phyloP scores from a whole-genome alignment of 1,284 basidiomycete genomes.

The Stygiomarasmius scandens region DNA sequence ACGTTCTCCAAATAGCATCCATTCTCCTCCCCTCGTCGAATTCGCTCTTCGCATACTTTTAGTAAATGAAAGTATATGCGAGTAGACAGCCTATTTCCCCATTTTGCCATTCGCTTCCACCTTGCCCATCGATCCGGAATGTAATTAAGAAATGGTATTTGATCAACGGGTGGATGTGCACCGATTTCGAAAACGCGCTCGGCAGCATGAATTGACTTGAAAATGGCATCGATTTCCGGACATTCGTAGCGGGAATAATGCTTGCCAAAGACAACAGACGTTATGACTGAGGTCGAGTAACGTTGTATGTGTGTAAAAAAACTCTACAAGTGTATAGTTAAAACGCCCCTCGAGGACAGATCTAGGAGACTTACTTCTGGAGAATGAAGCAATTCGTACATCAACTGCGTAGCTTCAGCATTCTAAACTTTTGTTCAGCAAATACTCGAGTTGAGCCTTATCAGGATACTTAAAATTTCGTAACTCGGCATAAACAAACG shows the following conservation, averaged over 20 bases:
- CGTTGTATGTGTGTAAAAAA: conserved; percentile 29
- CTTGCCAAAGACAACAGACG: conserved; percentile 30
- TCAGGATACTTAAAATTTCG: too few species aligned
- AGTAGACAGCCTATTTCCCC: conserved; percentile 24
- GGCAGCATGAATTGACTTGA: conserved; percentile 27
- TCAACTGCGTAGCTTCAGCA: conserved; percentile 18
- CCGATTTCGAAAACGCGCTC: conserved; percentile 31
- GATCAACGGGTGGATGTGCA: conserved; percentile 33
- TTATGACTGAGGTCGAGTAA: conserved; percentile 29
- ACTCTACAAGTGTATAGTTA: conserved; percentile 14
- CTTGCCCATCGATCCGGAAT: conserved; percentile 34
- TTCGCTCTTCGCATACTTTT: conserved; percentile 9
- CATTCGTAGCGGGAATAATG: conserved; percentile 30
- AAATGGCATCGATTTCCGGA: conserved; percentile 26
- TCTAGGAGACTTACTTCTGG: conserved; percentile 13
- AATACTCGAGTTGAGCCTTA: too few species aligned
- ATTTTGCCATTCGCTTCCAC: conserved; percentile 31
- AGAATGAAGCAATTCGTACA: conserved; percentile 16
- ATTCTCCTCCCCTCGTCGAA: conserved; percentile 12
- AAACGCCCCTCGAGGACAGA: background rate
- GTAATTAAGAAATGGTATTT: conserved; percentile 35
- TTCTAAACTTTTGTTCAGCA: conserved; percentile 1
- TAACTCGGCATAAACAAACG: too few species aligned
- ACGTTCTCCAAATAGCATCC: conserved; percentile 16
- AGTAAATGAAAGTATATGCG: conserved; percentile 17